phyloP scores from a whole-genome alignment of 805 yeast species.

The Starmerella sp. region DNA sequence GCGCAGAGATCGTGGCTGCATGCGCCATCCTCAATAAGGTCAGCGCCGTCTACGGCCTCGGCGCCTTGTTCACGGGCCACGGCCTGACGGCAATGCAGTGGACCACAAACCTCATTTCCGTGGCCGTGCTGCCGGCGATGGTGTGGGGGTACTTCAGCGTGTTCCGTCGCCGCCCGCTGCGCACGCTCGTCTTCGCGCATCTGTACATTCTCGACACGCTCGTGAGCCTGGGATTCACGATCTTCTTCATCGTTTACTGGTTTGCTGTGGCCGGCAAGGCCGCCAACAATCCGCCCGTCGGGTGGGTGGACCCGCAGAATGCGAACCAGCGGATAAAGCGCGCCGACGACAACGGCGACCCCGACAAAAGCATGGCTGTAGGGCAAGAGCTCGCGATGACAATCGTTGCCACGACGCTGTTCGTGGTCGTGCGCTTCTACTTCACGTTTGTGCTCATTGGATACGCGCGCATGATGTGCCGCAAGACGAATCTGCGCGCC shows the following conservation, averaged over 20 bases:
- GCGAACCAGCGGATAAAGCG: constrained; percentile 3
- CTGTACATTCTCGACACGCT: constrained; percentile 58
- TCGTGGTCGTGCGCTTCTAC: constrained; percentile 40
- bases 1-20: constrained; percentile 72
- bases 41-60: constrained; percentile 75
- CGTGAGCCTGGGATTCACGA: constrained; percentile 54
- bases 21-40: constrained; percentile 75
- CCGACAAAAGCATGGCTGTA: constrained; percentile 22
- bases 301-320: neutral
- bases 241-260: constrained; percentile 70
- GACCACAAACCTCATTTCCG: constrained; percentile 59
- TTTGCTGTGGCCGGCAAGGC: constrained; percentile 33
- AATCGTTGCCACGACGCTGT: constrained; percentile 37
- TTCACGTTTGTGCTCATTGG: constrained; percentile 45
- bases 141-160: constrained; percentile 45
- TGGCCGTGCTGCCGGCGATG: constrained; percentile 53
- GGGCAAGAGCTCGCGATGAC: constrained; percentile 35
- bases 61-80: constrained; percentile 78
- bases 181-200: constrained; percentile 51
- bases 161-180: constrained; percentile 45
- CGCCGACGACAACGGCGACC: neutral
- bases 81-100: constrained; percentile 75
- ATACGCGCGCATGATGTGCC: constrained; percentile 43
- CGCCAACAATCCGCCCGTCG: constrained; percentile 13
- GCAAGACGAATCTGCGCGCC: constrained; percentile 31